Evolutionary conservation across 2,329 filamentous ascomycete species (phyloP), one percentile per base, ranked within the genome.

Genomic region (Leptographium radiaticola): DNA sequence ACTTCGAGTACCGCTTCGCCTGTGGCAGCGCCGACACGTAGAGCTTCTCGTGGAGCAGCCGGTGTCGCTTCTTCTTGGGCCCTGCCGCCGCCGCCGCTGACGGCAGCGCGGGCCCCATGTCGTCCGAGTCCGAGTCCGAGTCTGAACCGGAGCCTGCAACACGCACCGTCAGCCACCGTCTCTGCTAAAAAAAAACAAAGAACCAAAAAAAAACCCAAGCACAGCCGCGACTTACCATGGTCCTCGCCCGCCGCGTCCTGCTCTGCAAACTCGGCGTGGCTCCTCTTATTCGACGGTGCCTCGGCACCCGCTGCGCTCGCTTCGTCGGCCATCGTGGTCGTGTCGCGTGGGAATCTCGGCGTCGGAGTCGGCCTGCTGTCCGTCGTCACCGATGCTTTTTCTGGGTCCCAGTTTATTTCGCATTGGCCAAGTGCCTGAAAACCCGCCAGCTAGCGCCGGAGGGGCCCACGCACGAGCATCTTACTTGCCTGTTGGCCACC

Each of bases 21-120:
- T 80, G 80, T 6, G 93, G 93, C 40, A 98, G 78, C 42, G 93
- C 91, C 55, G 88, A 87, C 59, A 97, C 75, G 70, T 96, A 97
- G 63, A 97, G 83, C 68, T 93, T 95, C 71, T 97, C 91, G 72
- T 96, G 91, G 2, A 88, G 89, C 2, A 98, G 81, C 62, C 87
- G 87, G 62, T 90, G 81, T 59, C 87, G 84, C 72, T 95, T 96
- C 77, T 94, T 95, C 74, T 91, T 91, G 53, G 83, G 86, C 1
- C 84, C 81, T 20, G 78, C 83, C 50, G 83, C 79, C 1, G 84
- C 81, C 20, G 78, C 83, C 53, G 83, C 79, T 2, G 89, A 86
- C 45, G 93, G 91, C 34, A 97, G 79, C 61, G 91, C 86, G 33
- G 93, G 93, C 45, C 93, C 93, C 72, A 96, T 93, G 65, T 95